Evolutionary conservation across 495 filamentous ascomycete genomes (phyloP).

Genomic region (Chaetomium tenue): DNA sequence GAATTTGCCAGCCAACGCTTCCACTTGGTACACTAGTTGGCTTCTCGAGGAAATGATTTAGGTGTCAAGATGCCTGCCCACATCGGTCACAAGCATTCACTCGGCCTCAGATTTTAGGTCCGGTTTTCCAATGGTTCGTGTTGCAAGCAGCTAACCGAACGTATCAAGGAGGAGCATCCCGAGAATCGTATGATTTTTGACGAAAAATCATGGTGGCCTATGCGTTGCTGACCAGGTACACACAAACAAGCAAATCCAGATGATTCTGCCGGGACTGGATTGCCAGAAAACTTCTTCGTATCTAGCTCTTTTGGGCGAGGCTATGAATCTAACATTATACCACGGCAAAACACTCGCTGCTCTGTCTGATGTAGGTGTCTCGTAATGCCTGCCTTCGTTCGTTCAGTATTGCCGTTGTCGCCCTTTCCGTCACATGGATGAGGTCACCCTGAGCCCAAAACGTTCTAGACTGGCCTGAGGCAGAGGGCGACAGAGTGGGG

Average conservation of each 20-base stretch:
- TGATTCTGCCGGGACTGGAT: not conserved
- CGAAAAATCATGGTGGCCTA: not conserved
- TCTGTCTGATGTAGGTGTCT: too few species aligned
- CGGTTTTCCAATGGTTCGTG: not conserved
- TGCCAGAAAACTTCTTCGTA: too few species aligned
- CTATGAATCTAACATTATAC: not conserved
- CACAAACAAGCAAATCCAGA: too few species aligned
- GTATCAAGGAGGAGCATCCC: not conserved
- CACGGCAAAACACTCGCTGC: not conserved
- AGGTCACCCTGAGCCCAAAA: not conserved
- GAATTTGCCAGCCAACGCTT: not conserved
- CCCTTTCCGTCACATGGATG: not conserved
- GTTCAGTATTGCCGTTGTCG: not conserved
- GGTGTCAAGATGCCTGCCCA: not conserved
- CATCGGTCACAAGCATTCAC: not conserved
- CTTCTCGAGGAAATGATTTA: not conserved
- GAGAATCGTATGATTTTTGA: not conserved
- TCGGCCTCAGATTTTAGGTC: constrained; percentile 6
- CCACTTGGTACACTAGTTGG: not conserved
- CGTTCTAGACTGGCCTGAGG: not conserved
- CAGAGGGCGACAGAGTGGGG: not conserved
- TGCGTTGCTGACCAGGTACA: too few species aligned
- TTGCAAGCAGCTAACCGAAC: not conserved
- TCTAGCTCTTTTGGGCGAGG: not conserved
- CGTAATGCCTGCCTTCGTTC: too few species aligned